phyloP scores from a whole-genome alignment of 345 rosid species.

The Heritiera littoralis region DNA sequence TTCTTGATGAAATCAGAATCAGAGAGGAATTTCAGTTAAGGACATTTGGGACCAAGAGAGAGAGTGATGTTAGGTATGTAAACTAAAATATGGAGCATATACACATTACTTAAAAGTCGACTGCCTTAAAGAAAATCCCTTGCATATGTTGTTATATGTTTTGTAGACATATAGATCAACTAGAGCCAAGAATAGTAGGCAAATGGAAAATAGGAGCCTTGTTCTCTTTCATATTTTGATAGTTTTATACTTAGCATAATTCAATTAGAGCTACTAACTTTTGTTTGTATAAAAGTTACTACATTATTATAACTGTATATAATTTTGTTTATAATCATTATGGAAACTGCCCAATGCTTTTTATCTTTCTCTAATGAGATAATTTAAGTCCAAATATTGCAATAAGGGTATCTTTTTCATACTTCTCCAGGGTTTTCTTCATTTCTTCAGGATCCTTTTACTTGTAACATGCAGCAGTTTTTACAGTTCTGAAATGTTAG shows the following conservation, averaged over 20 bases:
- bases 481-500: not conserved
- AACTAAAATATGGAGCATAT: not conserved
- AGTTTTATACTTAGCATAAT: not conserved
- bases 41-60: slow-evolving; percentile 90
- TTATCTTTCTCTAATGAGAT: not conserved
- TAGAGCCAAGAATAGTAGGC: not conserved
- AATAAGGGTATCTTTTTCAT: not conserved
- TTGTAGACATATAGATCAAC: not conserved
- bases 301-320: not conserved
- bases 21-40: slow-evolving; percentile 85
- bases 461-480: not conserved
- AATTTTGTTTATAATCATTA: not conserved
- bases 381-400: not conserved
- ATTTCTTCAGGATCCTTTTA: not conserved
- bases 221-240: not conserved
- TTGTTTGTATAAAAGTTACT: not conserved
- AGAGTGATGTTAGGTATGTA: slow-evolving; percentile 76
- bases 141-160: not conserved
- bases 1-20: slow-evolving; percentile 83
- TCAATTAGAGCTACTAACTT: not conserved
- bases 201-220: not conserved
- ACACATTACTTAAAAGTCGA: not conserved
- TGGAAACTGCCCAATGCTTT: not conserved
- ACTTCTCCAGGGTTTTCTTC: not conserved
- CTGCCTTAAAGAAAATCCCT: not conserved